A percentile compares a stretch with the other conserved stretches of the same genome.
Conservation (phyloP, 2,329 filamentous ascomycete genomes). For the Clarireedia hainanense region DNA sequence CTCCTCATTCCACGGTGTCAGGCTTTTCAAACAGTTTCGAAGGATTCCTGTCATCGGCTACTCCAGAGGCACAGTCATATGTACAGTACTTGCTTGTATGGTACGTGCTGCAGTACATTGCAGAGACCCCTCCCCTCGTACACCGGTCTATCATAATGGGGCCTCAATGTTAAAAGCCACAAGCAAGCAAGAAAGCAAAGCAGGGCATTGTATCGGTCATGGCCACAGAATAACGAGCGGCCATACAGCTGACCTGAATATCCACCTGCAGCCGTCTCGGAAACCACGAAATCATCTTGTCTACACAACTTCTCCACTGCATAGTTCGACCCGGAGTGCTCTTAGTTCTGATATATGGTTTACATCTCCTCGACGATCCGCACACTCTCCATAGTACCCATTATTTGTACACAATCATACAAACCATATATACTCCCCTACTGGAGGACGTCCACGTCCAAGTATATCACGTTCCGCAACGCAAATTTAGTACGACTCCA, state of each 20-base stretch:
- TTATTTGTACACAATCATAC: background rate
- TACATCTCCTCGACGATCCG: background rate
- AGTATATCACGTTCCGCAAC: conserved; percentile 4
- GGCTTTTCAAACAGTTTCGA: conserved; percentile 1
- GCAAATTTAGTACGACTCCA: conserved; percentile 9
- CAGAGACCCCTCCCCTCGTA: background rate
- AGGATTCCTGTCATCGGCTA: conserved; percentile 19
- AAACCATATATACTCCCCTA: background rate
- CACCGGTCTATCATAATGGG: background rate
- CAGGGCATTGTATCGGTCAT: background rate
- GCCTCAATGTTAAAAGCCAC: conserved; percentile 4
- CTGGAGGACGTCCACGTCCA: background rate
- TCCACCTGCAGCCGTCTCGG: background rate
- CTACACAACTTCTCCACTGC: conserved; percentile 1
- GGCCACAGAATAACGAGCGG: background rate
- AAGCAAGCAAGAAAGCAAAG: background rate
- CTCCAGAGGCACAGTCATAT: conserved; percentile 17
- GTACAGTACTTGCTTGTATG: no score
- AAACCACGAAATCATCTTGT: background rate
- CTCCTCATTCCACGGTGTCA: background rate
- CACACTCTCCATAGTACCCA: background rate
- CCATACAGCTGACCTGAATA: background rate
- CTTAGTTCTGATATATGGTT: background rate
- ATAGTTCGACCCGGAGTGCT: background rate
- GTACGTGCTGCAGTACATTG: no score